Evolutionary conservation across 2,329 filamentous ascomycete genomes (phyloP).

Genomic region (Talaromyces islandicus): DNA sequence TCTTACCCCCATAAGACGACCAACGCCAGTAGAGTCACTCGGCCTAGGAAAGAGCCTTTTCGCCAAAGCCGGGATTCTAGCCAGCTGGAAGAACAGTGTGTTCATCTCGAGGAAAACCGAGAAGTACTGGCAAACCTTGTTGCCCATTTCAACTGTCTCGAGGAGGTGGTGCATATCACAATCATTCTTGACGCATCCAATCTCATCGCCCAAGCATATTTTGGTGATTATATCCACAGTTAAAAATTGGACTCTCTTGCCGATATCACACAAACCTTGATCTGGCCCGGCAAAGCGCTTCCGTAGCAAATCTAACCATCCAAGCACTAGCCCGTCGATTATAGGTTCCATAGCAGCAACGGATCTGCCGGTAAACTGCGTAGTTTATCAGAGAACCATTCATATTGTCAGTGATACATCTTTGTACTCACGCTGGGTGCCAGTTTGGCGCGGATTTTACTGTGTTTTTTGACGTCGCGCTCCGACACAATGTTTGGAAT

Average conservation of each 20-base stretch:
- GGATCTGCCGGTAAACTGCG: background rate
- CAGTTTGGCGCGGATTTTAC: background rate
- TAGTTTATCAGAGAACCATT: background rate
- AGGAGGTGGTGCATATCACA: background rate
- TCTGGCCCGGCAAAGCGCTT: background rate
- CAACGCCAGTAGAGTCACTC: background rate
- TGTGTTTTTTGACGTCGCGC: slow-evolving; percentile 1
- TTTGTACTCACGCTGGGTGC: background rate
- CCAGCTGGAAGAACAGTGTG: background rate
- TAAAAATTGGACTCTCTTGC: background rate
- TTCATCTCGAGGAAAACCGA: background rate
- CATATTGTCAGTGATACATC: background rate
- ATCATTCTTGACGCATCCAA: background rate
- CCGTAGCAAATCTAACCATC: background rate
- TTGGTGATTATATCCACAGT: background rate
- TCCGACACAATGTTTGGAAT: slow-evolving; percentile 2
- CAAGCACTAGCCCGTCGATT: background rate
- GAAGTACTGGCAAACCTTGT: background rate
- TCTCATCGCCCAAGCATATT: background rate
- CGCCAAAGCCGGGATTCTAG: background rate
- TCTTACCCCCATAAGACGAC: background rate
- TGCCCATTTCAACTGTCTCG: background rate
- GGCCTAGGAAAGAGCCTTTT: background rate
- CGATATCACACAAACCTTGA: slow-evolving; percentile 1
- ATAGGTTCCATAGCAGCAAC: background rate